Evolutionary conservation across 495 filamentous ascomycete genomes (phyloP).

Genomic region (Penicillium bialowiezense): DNA sequence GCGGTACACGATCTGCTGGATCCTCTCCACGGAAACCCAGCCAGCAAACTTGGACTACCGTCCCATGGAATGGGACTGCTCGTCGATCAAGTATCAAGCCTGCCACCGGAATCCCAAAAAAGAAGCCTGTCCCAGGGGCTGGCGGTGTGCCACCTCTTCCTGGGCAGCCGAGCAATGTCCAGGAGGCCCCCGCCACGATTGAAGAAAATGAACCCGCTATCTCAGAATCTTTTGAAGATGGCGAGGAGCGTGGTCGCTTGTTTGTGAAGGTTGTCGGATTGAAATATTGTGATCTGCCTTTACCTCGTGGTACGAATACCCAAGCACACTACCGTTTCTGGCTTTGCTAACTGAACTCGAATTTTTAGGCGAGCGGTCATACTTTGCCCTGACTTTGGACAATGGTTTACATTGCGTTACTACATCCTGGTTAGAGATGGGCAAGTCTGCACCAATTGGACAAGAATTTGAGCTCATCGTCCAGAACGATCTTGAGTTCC

Average conservation of each 20-base stretch:
- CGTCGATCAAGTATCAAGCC: conserved; percentile 65
- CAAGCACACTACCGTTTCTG: not conserved
- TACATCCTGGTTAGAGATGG: conserved; percentile 91
- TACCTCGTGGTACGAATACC: conserved; percentile 73
- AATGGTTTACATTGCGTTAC: conserved; percentile 98
- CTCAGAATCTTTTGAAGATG: conserved; percentile 63
- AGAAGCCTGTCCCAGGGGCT: conserved; percentile 55
- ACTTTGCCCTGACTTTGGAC: conserved; percentile 92
- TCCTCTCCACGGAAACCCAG: conserved; percentile 71
- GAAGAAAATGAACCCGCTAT: conserved; percentile 58
- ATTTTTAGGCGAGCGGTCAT: conserved; percentile 74
- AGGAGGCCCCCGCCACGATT: conserved; percentile 56
- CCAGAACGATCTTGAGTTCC: conserved; percentile 94
- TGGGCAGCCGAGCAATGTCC: conserved; percentile 78
- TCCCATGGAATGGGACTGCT: conserved; percentile 86
- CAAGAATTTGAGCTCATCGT: conserved; percentile 98
- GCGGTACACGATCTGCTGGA: conserved; percentile 60
- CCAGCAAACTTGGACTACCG: conserved; percentile 89
- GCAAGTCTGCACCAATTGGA: conserved; percentile 89
- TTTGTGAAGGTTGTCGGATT: conserved; percentile 98
- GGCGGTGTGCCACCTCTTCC: conserved; percentile 74
- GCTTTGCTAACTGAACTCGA: conserved; percentile 24
- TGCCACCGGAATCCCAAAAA: conserved; percentile 58
- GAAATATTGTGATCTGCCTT: conserved; percentile 87
- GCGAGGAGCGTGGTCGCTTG: conserved; percentile 83